phyloP scores from a whole-genome alignment of 805 yeast species.

The Pichia deserticola region DNA sequence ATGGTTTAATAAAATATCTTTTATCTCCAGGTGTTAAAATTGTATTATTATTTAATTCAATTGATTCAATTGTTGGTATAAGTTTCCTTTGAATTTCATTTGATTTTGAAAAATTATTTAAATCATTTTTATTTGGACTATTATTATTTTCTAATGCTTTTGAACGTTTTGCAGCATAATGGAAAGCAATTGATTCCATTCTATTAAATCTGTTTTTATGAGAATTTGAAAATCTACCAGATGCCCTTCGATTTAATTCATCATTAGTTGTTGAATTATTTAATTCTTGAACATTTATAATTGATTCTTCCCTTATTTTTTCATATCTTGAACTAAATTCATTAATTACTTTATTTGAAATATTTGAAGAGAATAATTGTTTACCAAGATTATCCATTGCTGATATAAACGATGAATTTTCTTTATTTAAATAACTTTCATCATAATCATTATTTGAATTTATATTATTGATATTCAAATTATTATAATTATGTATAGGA shows the following conservation, averaged over 20 bases:
- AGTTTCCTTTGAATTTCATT: not conserved
- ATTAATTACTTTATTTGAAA: slow-evolving; percentile 37
- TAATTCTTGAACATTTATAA: slow-evolving; percentile 19
- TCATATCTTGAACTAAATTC: slow-evolving; percentile 38
- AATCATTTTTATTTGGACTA: not conserved
- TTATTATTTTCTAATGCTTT: slow-evolving; percentile 1
- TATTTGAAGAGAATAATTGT: slow-evolving; percentile 40
- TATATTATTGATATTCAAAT: slow-evolving; percentile 1
- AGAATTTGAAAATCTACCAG: slow-evolving; percentile 37
- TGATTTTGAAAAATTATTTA: not conserved
- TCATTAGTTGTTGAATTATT: slow-evolving; percentile 18
- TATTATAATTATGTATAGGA: not conserved
- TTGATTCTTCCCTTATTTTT: slow-evolving; percentile 28
- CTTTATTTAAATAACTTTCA: slow-evolving; percentile 25
- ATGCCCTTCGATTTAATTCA: slow-evolving; percentile 20
- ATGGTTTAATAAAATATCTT: slow-evolving; percentile 13
- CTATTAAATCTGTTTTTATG: slow-evolving; percentile 39
- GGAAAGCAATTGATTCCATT: slow-evolving; percentile 44
- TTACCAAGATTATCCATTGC: slow-evolving; percentile 32
- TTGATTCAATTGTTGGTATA: not conserved
- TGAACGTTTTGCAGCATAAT: slow-evolving; percentile 36
- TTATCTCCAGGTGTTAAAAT: slow-evolving; percentile 21
- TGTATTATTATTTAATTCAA: not conserved
- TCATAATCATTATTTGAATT: slow-evolving; percentile 11
- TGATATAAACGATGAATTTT: slow-evolving; percentile 20